Evolutionary conservation across 2,329 filamentous ascomycete species (phyloP), one percentile per base, ranked within the genome.

Genomic region (Lachnellula arida): DNA sequence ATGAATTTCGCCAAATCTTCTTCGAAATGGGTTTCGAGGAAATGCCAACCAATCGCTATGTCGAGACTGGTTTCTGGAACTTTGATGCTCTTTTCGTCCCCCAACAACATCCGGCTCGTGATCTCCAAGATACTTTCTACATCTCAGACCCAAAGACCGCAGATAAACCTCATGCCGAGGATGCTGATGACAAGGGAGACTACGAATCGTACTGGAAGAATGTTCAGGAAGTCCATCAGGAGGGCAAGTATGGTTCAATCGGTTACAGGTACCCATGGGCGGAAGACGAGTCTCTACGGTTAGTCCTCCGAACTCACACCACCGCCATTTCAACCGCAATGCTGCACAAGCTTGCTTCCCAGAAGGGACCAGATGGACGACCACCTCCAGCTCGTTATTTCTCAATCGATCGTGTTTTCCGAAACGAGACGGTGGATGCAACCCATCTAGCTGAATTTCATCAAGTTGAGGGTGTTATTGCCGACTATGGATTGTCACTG

Each of bases 11-110:
- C 56, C 89, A 94, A 70, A 97, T 99, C 71, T 99, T 99, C 85
- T 97, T 99, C 76, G 91, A 96, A 72, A 96, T 96, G 86, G 94
- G 93, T 52, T 99, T 97, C 77, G 87, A 93, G 68, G 94, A 99
- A 78, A 97, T 99, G 94, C 89, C 92, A 14, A 97, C 93, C 49
- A 88, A 88, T 75, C 85, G 89, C 72, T 97, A 87, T 71, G 92
- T 97, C 60, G 94, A 99, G 76, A 93, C 92, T 12, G 92, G 93
- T 47, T 97, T 97, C 85, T 99, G 94, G 91, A 97, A 97, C 75
- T 97, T 97, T 73, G 93, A 97, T 70, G 86, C 92, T 23, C 89
- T 99, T 61, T 97, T 93, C 73, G 93, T 97, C 52, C 93, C 93
- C 32, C 94, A 96, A 76, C 94, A 99, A 80, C 94, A 99, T 73